Evolutionary conservation across 768 basidiomycete species (phyloP).

Genomic region (Pleurotus tuoliensis): DNA sequence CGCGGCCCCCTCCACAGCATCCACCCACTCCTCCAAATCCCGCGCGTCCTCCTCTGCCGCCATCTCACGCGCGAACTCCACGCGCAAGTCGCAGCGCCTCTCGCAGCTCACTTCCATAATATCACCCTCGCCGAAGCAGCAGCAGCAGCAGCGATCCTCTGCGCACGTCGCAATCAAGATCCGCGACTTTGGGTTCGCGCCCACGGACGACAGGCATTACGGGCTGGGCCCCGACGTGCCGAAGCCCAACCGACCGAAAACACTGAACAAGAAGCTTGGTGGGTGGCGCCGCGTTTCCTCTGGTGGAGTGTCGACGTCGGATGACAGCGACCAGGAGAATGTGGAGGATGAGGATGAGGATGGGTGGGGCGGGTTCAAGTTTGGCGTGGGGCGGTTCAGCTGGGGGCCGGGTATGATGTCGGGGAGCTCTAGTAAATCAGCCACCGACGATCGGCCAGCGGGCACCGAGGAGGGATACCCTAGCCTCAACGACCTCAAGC

Average conservation of each 20-base stretch:
- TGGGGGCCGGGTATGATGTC: slow-evolving; percentile 14
- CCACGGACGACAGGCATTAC: slow-evolving; percentile 31
- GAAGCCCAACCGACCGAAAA: slow-evolving; percentile 30
- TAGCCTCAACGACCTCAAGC: slow-evolving; percentile 39
- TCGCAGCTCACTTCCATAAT: slow-evolving; percentile 8
- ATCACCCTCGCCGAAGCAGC: slow-evolving; percentile 4
- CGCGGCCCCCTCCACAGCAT: slow-evolving; percentile 11
- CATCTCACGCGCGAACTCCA: slow-evolving; percentile 11
- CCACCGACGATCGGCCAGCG: background rate
- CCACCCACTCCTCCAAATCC: slow-evolving; percentile 5
- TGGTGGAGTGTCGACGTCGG: slow-evolving; percentile 4
- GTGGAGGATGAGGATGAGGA: slow-evolving; percentile 19
- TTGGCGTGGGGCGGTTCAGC: slow-evolving; percentile 23
- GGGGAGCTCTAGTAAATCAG: background rate
- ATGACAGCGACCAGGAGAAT: slow-evolving; percentile 11
- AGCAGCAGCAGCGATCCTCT: slow-evolving; percentile 8
- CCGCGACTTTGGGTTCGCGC: slow-evolving; percentile 38
- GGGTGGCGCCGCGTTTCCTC: background rate
- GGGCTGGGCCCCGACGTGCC: slow-evolving; percentile 39
- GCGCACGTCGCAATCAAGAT: slow-evolving; percentile 34
- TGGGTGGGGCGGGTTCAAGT: slow-evolving; percentile 23
- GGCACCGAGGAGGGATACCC: slow-evolving; percentile 24
- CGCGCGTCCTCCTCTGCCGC: slow-evolving; percentile 7
- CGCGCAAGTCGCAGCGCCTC: slow-evolving; percentile 1
- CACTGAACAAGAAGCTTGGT: slow-evolving; percentile 26